Base-by-base conservation (phyloP, 164 flowering plant species). In the Macadamia tetraphylla region DNA sequence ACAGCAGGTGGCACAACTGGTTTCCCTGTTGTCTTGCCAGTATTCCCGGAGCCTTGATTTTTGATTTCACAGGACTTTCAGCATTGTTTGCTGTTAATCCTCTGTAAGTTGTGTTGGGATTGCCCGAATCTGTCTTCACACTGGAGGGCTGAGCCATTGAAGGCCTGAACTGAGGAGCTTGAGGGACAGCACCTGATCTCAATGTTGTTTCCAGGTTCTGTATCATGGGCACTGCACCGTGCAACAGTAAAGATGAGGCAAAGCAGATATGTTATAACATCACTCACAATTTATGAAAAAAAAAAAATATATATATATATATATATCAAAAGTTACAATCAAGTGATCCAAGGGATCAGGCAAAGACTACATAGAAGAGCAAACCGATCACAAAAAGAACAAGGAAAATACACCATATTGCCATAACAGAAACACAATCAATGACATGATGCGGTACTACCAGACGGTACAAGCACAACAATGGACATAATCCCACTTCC, bases 1-100 rank as follows among this genome's bases (percentile, higher is more conserved):
- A 70, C 68, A 42, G 76, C 77, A 53, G 81, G 74, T 32, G 74
- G 75, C 46, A 68, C 64, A 0, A 5, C 18, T 0, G 32, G 30
- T 65, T 67, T 61, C 29, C 43, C 69, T 31, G 63, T 3, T 29
- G 66, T 63, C 17, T 31, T 65, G 9, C 29, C 64, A 15, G 69
- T 17, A 15, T 44, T 51, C 48, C 7, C 29, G 1, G 63, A 14
- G 7, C 9, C 1, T 6, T 59, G 51, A 32, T 29, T 48, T 43
- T 29, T 42, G 67, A 14, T 59, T 68, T 48, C 9, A 6, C 43
- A 2, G 55, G 43, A 15, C 40, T 12, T n/a, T 60, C 67, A 12
- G 9, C 52, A 29, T 46, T 64, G 60, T 14, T 40, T 1, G 6
- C 2, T 6, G 58, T 29, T 53, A 11, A 15, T 61, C 42, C 61